These are phyloP conservation scores for Pseudocercospora vitis DNA, from an alignment of 2,329 filamentous ascomycete genomes.

Conservation along the genomic window DNA sequence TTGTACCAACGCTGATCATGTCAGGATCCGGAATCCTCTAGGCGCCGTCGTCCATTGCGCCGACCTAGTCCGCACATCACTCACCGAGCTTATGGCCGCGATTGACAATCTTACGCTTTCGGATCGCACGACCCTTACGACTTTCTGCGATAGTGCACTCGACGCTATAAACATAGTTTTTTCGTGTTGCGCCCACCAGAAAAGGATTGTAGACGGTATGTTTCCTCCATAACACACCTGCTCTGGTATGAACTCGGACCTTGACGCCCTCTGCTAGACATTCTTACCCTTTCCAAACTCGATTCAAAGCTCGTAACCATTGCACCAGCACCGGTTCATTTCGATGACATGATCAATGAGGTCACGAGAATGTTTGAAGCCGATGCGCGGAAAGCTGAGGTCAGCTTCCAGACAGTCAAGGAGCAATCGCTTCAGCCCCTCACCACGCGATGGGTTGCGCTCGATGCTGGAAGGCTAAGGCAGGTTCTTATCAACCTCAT, in stretches of 20 bases:
- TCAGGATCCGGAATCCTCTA: constrained; percentile 28
- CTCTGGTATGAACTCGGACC: background rate
- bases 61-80: constrained; percentile 39
- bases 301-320: constrained; percentile 43
- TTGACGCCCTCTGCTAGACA: constrained; percentile 29
- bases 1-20: background rate
- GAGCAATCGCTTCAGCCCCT: constrained; percentile 7
- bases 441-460: constrained; percentile 22
- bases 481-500: constrained; percentile 34
- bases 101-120: constrained; percentile 18
- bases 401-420: constrained; percentile 15
- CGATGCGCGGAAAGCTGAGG: constrained; percentile 25
- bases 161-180: constrained; percentile 40
- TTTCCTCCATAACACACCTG: too few relatives aligned
- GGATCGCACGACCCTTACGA: background rate
- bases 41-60: constrained; percentile 42
- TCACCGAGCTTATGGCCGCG: constrained; percentile 12
- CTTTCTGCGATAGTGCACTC: constrained; percentile 14
- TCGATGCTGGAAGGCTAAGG: constrained; percentile 28
- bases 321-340: constrained; percentile 23
- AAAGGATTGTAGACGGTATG: constrained; percentile 43
- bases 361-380: constrained; percentile 29
- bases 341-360: constrained; percentile 23
- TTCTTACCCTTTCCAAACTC: constrained; percentile 45
- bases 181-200: constrained; percentile 47